Percentiles rank a stretch among this genome's conserved stretches.
phyloP scores from a whole-genome alignment of 345 rosid species.

The Salix viminalis region DNA sequence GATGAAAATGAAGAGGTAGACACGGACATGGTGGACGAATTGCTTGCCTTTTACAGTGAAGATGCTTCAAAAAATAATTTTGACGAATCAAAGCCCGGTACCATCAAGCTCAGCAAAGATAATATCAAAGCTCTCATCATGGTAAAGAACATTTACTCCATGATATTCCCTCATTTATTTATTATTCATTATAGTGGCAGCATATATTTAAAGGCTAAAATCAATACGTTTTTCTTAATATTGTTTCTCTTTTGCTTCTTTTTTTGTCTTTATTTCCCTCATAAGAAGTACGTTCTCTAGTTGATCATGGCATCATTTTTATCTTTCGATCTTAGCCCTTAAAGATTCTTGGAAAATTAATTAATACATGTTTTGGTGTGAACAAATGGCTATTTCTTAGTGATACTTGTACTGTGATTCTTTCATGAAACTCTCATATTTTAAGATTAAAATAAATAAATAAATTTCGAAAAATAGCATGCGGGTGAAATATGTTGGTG shows the following conservation, averaged over 20 bases:
- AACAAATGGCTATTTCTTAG: not conserved
- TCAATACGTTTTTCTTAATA: too few relatives aligned
- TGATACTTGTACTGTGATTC: not conserved
- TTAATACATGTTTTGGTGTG: not conserved
- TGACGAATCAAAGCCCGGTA: not conserved
- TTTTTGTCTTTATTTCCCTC: too few relatives aligned
- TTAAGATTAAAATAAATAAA: not conserved
- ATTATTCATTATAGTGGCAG: not conserved
- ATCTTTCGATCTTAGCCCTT: not conserved
- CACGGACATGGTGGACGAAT: conserved; percentile 29
- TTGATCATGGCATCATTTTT: not conserved
- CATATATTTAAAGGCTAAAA: not conserved
- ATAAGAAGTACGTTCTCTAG: not conserved
- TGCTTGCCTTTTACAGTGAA: conserved; percentile 19
- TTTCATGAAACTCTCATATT: not conserved
- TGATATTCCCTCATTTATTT: not conserved
- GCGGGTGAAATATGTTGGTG: not conserved
- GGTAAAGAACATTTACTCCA: conserved; percentile 2
- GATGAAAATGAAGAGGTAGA: not conserved
- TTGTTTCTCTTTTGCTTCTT: too few relatives aligned
- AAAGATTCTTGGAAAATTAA: not conserved
- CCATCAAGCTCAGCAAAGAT: conserved; percentile 22
- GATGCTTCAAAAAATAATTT: not conserved
- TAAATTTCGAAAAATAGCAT: not conserved
- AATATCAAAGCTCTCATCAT: conserved; percentile 31